Conservation (phyloP, 2,329 filamentous ascomycete species). For the Fusarium heterosporum region DNA sequence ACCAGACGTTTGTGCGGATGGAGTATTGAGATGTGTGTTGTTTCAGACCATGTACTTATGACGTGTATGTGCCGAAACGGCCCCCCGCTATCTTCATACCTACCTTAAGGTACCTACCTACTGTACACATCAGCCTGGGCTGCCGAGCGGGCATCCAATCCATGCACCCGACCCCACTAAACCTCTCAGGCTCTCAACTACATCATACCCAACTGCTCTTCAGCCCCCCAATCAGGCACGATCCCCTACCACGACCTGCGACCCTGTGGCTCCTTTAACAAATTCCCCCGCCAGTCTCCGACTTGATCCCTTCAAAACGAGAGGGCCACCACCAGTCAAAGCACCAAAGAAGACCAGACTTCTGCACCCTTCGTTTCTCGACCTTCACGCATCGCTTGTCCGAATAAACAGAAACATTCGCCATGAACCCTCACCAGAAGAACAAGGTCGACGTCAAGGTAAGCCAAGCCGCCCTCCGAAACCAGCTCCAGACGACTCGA, state of each 20-base stretch:
- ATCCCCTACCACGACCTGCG: constrained; percentile 37
- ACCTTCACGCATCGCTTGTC: not conserved
- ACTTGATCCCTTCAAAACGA: constrained; percentile 41
- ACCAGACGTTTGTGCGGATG: not conserved
- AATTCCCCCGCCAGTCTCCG: constrained; percentile 39
- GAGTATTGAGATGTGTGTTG: not conserved
- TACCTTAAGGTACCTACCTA: too few species aligned
- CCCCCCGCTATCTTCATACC: constrained; percentile 22
- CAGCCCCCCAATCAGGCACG: constrained; percentile 46
- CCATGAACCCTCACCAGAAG: constrained; percentile 96
- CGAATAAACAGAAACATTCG: constrained; percentile 40
- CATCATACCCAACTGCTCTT: constrained; percentile 41
- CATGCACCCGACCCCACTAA: constrained; percentile 23
- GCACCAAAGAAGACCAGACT: not conserved
- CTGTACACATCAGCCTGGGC: not conserved
- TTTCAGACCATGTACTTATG: constrained; percentile 24
- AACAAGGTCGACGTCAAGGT: constrained; percentile 98
- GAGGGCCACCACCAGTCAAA: constrained; percentile 1
- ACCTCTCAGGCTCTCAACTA: constrained; percentile 37
- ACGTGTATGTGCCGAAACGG: constrained; percentile 16
- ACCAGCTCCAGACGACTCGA: constrained; percentile 33
- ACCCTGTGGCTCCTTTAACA: constrained; percentile 42
- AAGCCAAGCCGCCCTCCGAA: constrained; percentile 65
- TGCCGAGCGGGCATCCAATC: constrained; percentile 7
- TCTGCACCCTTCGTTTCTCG: constrained; percentile 1